Evolutionary conservation across 768 basidiomycete species (phyloP).

Genomic region (Sistotremastrum niveocremeum): DNA sequence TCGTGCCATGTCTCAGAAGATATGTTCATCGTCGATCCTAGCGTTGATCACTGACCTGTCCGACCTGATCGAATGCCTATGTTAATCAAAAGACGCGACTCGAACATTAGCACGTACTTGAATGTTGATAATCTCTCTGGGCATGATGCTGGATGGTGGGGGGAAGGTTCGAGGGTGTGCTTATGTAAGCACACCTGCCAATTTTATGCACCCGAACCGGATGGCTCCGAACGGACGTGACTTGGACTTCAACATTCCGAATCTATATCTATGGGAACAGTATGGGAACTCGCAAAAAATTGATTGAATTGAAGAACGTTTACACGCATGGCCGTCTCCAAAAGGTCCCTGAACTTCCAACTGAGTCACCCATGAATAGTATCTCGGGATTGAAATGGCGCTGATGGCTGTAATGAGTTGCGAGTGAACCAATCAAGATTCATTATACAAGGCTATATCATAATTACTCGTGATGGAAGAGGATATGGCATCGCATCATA

Average conservation of each 20-base stretch:
- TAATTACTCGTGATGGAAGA: no score
- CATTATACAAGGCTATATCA: not conserved
- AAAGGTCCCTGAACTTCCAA: no score
- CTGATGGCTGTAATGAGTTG: not conserved
- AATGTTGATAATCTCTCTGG: slow-evolving; percentile 72
- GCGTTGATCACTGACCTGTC: slow-evolving; percentile 37
- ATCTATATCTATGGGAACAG: not conserved
- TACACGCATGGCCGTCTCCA: not conserved
- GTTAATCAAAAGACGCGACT: slow-evolving; percentile 1
- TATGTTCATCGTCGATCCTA: slow-evolving; percentile 15
- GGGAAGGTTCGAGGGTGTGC: not conserved
- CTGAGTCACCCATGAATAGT: not conserved
- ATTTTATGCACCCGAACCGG: no score
- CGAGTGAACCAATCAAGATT: not conserved
- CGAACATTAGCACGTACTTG: slow-evolving; percentile 32
- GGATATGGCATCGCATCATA: not conserved
- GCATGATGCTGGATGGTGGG: slow-evolving; percentile 26
- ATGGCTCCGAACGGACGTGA: not conserved
- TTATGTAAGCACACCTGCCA: not conserved
- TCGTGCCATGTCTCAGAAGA: slow-evolving; percentile 1
- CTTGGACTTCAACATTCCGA: not conserved
- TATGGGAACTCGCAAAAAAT: not conserved
- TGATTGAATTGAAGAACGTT: not conserved
- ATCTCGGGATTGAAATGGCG: not conserved
- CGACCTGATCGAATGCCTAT: slow-evolving; percentile 30